A percentile compares a stretch with the other conserved stretches of the same genome.
phyloP scores from a whole-genome alignment of 192 early-diverging fungal species.

The Podila clonocystis region DNA sequence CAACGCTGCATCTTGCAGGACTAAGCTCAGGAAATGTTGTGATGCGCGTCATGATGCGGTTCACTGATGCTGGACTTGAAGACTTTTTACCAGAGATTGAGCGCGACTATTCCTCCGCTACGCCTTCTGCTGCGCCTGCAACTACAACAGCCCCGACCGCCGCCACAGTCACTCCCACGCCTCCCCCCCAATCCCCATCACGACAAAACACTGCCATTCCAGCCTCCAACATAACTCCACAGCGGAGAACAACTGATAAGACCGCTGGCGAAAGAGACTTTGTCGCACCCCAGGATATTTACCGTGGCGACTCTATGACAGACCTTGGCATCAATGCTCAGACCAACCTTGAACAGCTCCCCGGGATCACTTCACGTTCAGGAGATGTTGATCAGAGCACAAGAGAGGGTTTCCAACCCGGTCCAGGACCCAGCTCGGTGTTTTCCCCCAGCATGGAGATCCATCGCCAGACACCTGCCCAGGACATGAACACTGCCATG shows the following conservation, averaged over 20 bases:
- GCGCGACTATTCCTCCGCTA: conserved; percentile 7
- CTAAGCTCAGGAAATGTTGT: conserved; percentile 73
- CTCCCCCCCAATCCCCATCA: not conserved
- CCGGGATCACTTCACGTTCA: conserved; percentile 22
- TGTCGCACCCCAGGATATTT: conserved; percentile 13
- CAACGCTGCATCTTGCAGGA: conserved; percentile 76
- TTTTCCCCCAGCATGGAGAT: conserved; percentile 17
- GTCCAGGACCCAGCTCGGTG: conserved; percentile 4
- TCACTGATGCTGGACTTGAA: conserved; percentile 57
- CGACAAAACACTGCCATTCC: not conserved
- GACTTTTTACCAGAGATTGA: conserved; percentile 61
- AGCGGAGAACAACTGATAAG: conserved; percentile 21
- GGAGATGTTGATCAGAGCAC: conserved; percentile 13
- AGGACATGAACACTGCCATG: conserved; percentile 40
- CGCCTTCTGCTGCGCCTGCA: not conserved
- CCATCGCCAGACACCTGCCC: conserved; percentile 33
- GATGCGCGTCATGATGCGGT: conserved; percentile 75
- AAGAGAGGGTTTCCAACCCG: conserved; percentile 18
- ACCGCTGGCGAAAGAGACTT: conserved; percentile 30
- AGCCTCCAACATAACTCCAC: not conserved
- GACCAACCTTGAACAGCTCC: not conserved
- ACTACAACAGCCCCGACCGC: conserved; percentile 6
- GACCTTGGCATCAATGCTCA: conserved; percentile 11
- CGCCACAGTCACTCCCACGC: conserved; percentile 1
- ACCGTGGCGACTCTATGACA: conserved; percentile 9